phyloP scores from a whole-genome alignment of 805 yeast species.

The Zygoascus tannicola region DNA sequence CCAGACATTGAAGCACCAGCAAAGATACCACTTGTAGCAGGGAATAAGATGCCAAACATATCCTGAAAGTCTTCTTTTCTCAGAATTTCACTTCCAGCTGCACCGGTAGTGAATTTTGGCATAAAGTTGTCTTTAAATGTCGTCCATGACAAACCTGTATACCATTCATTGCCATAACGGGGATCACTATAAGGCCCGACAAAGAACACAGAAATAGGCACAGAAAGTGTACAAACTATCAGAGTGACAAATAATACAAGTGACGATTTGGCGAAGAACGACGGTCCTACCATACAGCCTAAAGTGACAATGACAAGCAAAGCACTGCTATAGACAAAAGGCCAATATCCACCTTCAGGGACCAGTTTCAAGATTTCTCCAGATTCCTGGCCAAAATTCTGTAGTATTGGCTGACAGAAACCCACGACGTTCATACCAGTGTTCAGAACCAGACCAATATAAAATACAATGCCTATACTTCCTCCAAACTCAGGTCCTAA shows the following conservation, averaged over 20 bases:
- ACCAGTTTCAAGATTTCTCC: slow-evolving; percentile 51
- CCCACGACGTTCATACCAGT: slow-evolving; percentile 88
- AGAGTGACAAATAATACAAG: slow-evolving; percentile 17
- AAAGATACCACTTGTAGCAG: slow-evolving; percentile 96
- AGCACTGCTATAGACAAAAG: slow-evolving; percentile 59
- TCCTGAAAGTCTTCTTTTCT: slow-evolving; percentile 69
- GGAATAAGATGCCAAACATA: slow-evolving; percentile 91
- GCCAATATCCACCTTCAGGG: slow-evolving; percentile 65
- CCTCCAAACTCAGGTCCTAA: slow-evolving; percentile 99
- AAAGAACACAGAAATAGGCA: slow-evolving; percentile 68
- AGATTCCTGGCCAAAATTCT: slow-evolving; percentile 55
- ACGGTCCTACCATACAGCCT: slow-evolving; percentile 18
- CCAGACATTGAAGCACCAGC: slow-evolving; percentile 99
- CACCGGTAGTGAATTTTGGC: slow-evolving; percentile 79
- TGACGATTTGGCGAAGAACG: slow-evolving; percentile 17
- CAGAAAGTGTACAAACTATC: slow-evolving; percentile 22
- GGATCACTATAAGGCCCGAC: slow-evolving; percentile 45
- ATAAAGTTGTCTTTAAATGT: slow-evolving; percentile 57
- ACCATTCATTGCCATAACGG: slow-evolving; percentile 28
- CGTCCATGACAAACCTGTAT: slow-evolving; percentile 66
- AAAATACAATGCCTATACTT: slow-evolving; percentile 89
- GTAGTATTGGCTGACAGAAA: slow-evolving; percentile 79
- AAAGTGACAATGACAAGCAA: slow-evolving; percentile 28
- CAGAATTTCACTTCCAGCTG: slow-evolving; percentile 72
- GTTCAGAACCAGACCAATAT: slow-evolving; percentile 87